phyloP scores from a whole-genome alignment of 352 stramenopile genomes.

The Phytophthora citricola region DNA sequence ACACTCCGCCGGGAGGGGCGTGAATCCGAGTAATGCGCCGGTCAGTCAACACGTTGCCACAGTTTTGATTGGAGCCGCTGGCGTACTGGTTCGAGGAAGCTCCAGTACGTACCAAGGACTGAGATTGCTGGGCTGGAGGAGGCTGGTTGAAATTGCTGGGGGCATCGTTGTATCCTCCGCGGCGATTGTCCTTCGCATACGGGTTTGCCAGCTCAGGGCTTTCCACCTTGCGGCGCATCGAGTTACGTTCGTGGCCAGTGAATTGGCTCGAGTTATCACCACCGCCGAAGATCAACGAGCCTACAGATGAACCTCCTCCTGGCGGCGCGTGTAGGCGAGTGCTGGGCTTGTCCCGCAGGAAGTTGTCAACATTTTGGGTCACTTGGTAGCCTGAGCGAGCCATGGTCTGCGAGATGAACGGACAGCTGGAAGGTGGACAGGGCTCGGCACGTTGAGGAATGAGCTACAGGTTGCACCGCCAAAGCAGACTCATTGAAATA shows the following conservation, averaged over 20 bases:
- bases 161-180: constrained; percentile 26
- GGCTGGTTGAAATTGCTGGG: constrained; percentile 35
- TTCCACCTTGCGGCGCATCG: constrained; percentile 54
- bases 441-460: constrained; percentile 41
- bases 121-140: constrained; percentile 36
- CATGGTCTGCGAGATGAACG: constrained; percentile 39
- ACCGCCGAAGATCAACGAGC: constrained; percentile 80
- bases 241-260: constrained; percentile 55
- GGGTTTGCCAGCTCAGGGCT: constrained; percentile 55
- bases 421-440: constrained; percentile 11
- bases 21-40: constrained; percentile 91
- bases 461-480: constrained; percentile 6
- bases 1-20: constrained; percentile 84
- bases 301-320: constrained; percentile 72
- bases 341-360: constrained; percentile 76
- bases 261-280: constrained; percentile 58
- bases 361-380: constrained; percentile 86
- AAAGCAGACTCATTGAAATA: constrained; percentile 26
- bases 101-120: constrained; percentile 15
- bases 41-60: constrained; percentile 91
- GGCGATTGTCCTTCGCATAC: constrained; percentile 51
- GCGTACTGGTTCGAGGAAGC: constrained; percentile 89
- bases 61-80: constrained; percentile 86
- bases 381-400: constrained; percentile 62
- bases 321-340: constrained; percentile 76